These are phyloP conservation scores for Colletotrichum sojae DNA, from an alignment of 2,329 filamentous ascomycete species.

Conservation along the genomic window DNA sequence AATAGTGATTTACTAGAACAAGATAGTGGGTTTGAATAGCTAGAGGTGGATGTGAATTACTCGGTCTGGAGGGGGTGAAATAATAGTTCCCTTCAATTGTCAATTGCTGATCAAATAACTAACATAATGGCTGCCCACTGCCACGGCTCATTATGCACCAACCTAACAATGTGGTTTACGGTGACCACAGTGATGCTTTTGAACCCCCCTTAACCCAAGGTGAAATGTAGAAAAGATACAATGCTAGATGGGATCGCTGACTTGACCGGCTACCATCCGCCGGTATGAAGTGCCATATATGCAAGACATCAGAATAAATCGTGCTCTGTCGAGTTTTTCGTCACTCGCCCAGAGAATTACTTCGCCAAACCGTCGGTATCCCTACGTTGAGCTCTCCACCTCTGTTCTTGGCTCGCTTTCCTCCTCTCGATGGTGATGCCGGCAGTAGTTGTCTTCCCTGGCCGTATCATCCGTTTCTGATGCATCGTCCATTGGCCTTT, in stretches of 20 bases:
- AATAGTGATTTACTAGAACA: too few species aligned
- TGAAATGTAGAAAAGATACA: slow-evolving; percentile 8
- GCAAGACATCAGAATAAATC: slow-evolving; percentile 31
- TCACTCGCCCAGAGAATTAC: slow-evolving; percentile 29
- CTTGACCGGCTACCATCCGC: slow-evolving; percentile 14
- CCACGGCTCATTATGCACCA: neutral
- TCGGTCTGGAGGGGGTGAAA: too few species aligned
- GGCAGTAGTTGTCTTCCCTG: slow-evolving; percentile 28
- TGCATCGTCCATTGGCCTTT: slow-evolving; percentile 28
- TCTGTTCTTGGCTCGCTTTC: slow-evolving; percentile 12
- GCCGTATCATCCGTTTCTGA: slow-evolving; percentile 40
- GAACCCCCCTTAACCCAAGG: neutral
- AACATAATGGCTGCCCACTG: neutral
- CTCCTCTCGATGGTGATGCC: slow-evolving; percentile 7
- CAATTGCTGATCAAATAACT: neutral
- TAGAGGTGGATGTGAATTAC: too few species aligned
- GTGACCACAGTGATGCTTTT: slow-evolving; percentile 19
- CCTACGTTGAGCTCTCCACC: neutral
- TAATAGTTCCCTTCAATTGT: neutral
- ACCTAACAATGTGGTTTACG: neutral
- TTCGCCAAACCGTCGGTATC: slow-evolving; percentile 10
- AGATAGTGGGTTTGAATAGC: too few species aligned
- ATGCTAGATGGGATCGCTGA: slow-evolving; percentile 27
- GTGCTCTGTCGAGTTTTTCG: slow-evolving; percentile 33
- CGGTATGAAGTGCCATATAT: slow-evolving; percentile 26